phyloP scores from a whole-genome alignment of 106 monocot species.

The Cymbidium sinense region DNA sequence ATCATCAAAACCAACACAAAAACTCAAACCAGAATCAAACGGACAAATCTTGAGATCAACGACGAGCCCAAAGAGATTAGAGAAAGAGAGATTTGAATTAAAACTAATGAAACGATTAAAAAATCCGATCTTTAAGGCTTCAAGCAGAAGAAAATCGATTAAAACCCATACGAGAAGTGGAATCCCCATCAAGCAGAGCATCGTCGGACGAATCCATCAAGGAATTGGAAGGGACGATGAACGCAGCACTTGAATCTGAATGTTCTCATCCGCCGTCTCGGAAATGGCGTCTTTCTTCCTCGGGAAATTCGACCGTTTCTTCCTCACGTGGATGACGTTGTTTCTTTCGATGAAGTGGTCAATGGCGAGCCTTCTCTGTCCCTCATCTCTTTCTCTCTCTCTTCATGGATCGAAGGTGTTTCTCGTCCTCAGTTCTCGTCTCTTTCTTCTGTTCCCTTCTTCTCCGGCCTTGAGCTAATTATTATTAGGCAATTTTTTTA shows the following conservation, averaged over 20 bases:
- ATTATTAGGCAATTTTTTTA: neutral
- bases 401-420: neutral
- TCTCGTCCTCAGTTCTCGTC: neutral
- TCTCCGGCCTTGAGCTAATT: neutral
- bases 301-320: neutral
- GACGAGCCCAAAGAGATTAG: neutral
- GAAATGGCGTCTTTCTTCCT: conserved; percentile 5
- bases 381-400: conserved; percentile 1
- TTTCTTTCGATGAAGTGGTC: conserved; percentile 1
- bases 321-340: conserved; percentile 7
- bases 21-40: neutral
- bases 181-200: too few species aligned
- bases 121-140: too few species aligned
- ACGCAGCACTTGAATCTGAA: conserved; percentile 5
- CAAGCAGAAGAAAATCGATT: too few species aligned
- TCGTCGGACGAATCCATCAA: too few species aligned
- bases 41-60: neutral
- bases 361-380: neutral
- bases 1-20: too few species aligned
- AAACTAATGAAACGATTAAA: too few species aligned
- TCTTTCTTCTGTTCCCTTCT: neutral
- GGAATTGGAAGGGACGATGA: neutral
- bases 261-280: neutral
- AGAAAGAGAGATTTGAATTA: too few species aligned
- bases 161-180: too few species aligned